Conservation (phyloP, 2,329 filamentous ascomycete genomes). For the Akanthomyces dipterigenus region DNA sequence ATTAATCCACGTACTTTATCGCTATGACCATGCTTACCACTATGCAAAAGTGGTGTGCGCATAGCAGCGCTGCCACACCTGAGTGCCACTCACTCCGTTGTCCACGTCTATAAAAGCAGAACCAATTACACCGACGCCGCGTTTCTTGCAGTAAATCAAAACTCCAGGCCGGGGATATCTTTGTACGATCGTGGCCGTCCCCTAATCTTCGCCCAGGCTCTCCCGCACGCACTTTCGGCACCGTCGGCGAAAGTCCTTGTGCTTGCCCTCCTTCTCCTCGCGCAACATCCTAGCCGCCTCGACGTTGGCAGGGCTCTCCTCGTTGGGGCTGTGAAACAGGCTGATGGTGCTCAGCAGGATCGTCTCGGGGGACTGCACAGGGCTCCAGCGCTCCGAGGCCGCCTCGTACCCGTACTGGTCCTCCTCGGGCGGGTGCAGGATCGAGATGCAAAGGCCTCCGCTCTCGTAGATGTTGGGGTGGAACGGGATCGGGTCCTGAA, state of each 20-base stretch:
- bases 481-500: slow-evolving; percentile 75
- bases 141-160: background rate
- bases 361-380: slow-evolving; percentile 90
- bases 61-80: background rate
- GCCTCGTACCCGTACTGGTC: slow-evolving; percentile 92
- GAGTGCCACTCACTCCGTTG: background rate
- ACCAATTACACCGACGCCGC: background rate
- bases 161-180: background rate
- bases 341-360: slow-evolving; percentile 90
- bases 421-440: slow-evolving; percentile 90
- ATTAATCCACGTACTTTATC: background rate
- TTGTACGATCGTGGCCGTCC: background rate
- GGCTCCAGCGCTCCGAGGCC: slow-evolving; percentile 85
- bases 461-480: slow-evolving; percentile 90
- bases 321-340: slow-evolving; percentile 86
- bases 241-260: slow-evolving; percentile 68
- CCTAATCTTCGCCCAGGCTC: slow-evolving; percentile 66
- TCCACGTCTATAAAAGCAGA: background rate
- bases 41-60: background rate
- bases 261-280: slow-evolving; percentile 58
- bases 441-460: slow-evolving; percentile 92
- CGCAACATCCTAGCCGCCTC: slow-evolving; percentile 86
- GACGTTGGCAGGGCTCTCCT: slow-evolving; percentile 91
- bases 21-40: background rate
- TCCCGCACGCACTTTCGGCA: slow-evolving; percentile 75